Evolutionary conservation across 2,329 filamentous ascomycete genomes (phyloP), one percentile per base, ranked within the genome.

Genomic region (Xylaria sp.): DNA sequence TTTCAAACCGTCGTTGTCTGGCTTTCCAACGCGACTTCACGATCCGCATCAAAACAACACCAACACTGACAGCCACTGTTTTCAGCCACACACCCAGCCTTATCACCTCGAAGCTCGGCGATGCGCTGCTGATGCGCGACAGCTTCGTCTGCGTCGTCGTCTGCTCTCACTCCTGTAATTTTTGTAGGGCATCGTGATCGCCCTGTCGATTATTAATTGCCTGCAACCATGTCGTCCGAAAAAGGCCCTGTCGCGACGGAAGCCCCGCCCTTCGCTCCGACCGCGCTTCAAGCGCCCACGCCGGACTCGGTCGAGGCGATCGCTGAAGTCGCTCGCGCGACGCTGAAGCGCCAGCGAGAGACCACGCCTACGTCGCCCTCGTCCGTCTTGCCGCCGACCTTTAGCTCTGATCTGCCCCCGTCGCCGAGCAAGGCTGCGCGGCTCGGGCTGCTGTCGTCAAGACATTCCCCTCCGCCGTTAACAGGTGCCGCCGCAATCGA

Each of bases 341-440:
- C 82, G 59, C 78, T 82, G 65, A 86, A 86, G 78, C 80, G 84
- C 70, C 80, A 80, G 69, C 84, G 84, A 68, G 85, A 85, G 73
- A 78, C 81, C 14, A 84, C 84, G 9, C 83, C 84, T 30, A 76
- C 80, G 30, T 80, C 79, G 56, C 79, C 79, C 32, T 77, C 73
- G 8, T 77, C 77, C 48, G 75, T 73, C 19, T 68, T 77, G 67
- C 72, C 70, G 8, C 75, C 73, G 30, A 76, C 77, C 36, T 75
- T 79, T 62, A 73, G 79, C 71, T 75, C 79, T 61, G 81, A 85
- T 60, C 78, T 82, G 24, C 87, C 86, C 34, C 85, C 86, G 19
- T 88, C 86, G 30, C 86, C 86, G 4, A 81, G 84, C 60, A 88
- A 89, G 76, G 81, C 85, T 57, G 85, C 85, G 63, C 84, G 86